Conservation (phyloP, 768 basidiomycete species). For the Macrolepiota dolichaula region DNA sequence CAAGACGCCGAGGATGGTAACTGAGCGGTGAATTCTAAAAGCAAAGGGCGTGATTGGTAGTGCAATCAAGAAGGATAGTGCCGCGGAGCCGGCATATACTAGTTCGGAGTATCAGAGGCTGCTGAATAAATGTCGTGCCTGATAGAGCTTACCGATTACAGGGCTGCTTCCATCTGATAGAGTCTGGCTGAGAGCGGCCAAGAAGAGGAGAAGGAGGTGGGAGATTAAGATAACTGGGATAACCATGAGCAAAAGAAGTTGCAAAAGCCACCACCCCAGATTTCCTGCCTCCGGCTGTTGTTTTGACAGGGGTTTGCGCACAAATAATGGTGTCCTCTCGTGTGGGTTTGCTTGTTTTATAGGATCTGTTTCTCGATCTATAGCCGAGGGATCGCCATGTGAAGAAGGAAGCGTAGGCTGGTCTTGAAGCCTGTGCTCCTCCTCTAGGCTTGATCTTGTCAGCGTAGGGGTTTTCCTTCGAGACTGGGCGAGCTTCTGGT, state of each 20-base stretch:
- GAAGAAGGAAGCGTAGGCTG: constrained; percentile 6
- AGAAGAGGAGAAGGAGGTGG: constrained; percentile 23
- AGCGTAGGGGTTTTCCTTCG: neutral
- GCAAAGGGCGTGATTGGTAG: constrained; percentile 25
- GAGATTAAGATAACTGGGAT: constrained; percentile 24
- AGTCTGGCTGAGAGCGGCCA: constrained; percentile 25
- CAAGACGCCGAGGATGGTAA: constrained; percentile 9
- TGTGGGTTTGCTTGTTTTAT: constrained; percentile 11
- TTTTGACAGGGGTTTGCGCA: constrained; percentile 11
- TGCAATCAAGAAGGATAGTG: constrained; percentile 17
- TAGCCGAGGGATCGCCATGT: neutral
- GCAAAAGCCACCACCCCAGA: constrained; percentile 27
- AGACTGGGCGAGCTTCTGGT: constrained; percentile 1
- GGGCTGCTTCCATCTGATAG: constrained; percentile 26
- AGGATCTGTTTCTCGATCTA: constrained; percentile 7
- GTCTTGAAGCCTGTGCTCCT: constrained; percentile 17
- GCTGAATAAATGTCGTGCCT: neutral
- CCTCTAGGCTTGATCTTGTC: constrained; percentile 8
- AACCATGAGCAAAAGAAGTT: constrained; percentile 25
- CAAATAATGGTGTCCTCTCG: constrained; percentile 21
- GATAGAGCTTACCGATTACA: constrained; percentile 18
- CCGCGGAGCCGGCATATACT: constrained; percentile 21
- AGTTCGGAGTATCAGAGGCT: neutral
- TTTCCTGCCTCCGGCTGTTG: constrained; percentile 17
- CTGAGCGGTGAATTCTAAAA: constrained; percentile 20